These are phyloP conservation scores for Chaetomium strumarium DNA, from an alignment of 2,329 filamentous ascomycete genomes.

Conservation along the genomic window DNA sequence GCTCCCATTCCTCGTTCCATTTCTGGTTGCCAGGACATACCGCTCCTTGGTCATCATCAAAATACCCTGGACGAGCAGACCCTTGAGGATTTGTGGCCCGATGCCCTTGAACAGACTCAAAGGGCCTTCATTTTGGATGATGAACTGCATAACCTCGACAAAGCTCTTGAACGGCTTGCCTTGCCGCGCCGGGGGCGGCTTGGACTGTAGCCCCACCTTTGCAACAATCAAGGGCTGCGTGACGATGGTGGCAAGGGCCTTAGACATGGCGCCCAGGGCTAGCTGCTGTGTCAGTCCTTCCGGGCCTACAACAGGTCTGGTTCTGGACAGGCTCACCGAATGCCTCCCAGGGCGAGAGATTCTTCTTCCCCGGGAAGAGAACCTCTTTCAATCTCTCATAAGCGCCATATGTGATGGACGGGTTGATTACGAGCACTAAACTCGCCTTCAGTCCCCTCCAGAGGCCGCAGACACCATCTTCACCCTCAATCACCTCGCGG, in stretches of 20 bases:
- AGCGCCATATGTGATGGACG: slow-evolving; percentile 93
- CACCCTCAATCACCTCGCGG: slow-evolving; percentile 79
- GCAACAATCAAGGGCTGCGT: slow-evolving; percentile 97
- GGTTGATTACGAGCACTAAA: slow-evolving; percentile 90
- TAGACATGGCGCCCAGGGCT: slow-evolving; percentile 92
- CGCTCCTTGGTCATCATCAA: slow-evolving; percentile 99
- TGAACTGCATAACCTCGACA: slow-evolving; percentile 89
- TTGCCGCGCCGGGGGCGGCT: slow-evolving; percentile 73
- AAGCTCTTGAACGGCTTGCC: slow-evolving; percentile 94
- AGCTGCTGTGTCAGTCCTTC: background rate
- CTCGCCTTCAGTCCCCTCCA: slow-evolving; percentile 97
- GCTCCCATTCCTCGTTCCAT: background rate
- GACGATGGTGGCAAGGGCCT: slow-evolving; percentile 80
- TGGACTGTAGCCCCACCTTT: slow-evolving; percentile 93
- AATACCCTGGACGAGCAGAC: slow-evolving; percentile 86
- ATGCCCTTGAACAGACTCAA: slow-evolving; percentile 94
- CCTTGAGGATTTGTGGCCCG: slow-evolving; percentile 87
- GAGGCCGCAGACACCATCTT: slow-evolving; percentile 81
- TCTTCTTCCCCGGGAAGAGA: slow-evolving; percentile 71
- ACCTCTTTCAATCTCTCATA: slow-evolving; percentile 81
- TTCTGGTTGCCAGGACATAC: slow-evolving; percentile 40
- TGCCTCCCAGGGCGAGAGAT: slow-evolving; percentile 76
- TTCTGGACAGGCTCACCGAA: slow-evolving; percentile 62
- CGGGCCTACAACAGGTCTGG: background rate
- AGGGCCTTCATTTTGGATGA: slow-evolving; percentile 78